Evolutionary conservation across 768 basidiomycete genomes (phyloP), one percentile per base, ranked within the genome.

Genomic region (Paxillus involutus): DNA sequence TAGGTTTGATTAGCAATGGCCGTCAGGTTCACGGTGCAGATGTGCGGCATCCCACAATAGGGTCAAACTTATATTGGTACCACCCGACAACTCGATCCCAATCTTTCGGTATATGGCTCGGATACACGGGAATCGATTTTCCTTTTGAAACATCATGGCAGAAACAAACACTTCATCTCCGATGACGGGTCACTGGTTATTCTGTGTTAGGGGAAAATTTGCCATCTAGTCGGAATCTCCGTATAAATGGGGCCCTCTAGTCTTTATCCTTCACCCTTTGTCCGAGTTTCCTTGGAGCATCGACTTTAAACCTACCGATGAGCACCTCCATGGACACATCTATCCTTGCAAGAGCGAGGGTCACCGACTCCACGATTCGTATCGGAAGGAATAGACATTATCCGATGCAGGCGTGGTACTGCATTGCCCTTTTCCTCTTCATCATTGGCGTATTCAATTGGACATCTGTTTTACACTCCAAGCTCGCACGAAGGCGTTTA

Each of bases 331-430:
- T 37, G 47, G 35, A 21, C 3, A 37, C 33, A 29, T 29, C 26
- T 11, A 49, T 40, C 9, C 11, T 7, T 45, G 42, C 26, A 26
- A 26, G 26, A 3, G 26, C 9, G 75, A 16, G 19, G 16, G 42
- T 24, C 24, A 48, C 52, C 52, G 55, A 56, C 41, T 47, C 53
- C 29, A 37, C 46, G 9, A 29, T 56, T 13, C 45, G 55, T 26
- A 1, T 24, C 4, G 4, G 16, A 9, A 48, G 58, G 8, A 51
- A 47, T 33, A 26, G 37, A 24, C 46, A 56, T 2, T 59, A 59
- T 39, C 58, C 58, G 14, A 17, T 29, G 9, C 50, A 59, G 37
- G 50, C 50, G 3, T 59, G 58, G 58, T 59, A 59, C 30, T 51
- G 53, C 30, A 47, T 59, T 9, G 58, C 11, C 10, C 44, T 59